Conservation (phyloP, 1,284 basidiomycete genomes). For the Schizopora paradoxa region DNA sequence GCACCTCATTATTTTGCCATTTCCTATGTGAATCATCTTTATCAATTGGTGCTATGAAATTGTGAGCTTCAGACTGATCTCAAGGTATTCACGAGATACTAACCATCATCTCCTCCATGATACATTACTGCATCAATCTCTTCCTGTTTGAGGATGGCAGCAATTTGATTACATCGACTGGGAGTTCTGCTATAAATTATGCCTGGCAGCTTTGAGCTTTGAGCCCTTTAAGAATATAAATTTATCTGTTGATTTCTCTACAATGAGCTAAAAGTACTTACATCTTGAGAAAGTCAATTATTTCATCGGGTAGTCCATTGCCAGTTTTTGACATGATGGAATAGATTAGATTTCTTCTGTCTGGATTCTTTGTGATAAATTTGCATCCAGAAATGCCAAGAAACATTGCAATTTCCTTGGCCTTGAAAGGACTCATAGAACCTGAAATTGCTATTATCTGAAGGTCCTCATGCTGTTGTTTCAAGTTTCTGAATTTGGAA, state of each 20-base stretch:
- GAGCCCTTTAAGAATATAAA: not conserved
- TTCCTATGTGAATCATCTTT: not conserved
- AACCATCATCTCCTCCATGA: not conserved
- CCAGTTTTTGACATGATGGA: not conserved
- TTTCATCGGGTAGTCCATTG: not conserved
- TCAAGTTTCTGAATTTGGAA: not conserved
- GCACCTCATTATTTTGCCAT: not conserved
- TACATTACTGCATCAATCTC: not conserved
- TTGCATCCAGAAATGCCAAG: slow-evolving; percentile 1
- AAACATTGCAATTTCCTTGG: not conserved
- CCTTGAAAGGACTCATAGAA: not conserved
- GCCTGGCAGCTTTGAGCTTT: not conserved
- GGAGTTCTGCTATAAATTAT: slow-evolving; percentile 7
- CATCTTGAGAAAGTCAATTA: not conserved
- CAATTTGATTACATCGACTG: not conserved
- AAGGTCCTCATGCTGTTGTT: not conserved
- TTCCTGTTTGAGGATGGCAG: not conserved
- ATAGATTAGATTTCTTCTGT: not conserved
- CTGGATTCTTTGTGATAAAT: not conserved
- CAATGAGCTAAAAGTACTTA: not conserved
- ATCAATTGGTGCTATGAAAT: not conserved
- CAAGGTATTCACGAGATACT: too few relatives aligned
- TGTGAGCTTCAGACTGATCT: too few relatives aligned
- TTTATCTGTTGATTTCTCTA: not conserved
- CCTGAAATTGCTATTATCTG: slow-evolving; percentile 4